These are phyloP conservation scores for Phylloboletellus chloephorus DNA, from an alignment of 1,284 basidiomycete species.

Conservation along the genomic window DNA sequence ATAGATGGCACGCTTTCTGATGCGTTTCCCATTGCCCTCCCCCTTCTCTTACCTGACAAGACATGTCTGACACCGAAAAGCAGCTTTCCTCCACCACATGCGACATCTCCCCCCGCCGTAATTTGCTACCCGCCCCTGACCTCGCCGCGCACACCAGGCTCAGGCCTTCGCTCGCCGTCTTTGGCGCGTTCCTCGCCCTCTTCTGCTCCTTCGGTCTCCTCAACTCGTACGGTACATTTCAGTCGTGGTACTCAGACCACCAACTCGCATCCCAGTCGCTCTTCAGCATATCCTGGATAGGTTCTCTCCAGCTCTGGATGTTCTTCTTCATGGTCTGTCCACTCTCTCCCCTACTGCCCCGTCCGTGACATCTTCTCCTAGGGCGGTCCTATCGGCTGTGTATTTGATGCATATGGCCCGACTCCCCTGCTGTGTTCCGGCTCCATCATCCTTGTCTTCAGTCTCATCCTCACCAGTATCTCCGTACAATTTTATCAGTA, in stretches of 20 bases:
- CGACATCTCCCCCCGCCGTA: slow-evolving; percentile 20
- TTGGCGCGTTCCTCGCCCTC: slow-evolving; percentile 31
- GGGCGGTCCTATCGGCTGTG: slow-evolving; percentile 46
- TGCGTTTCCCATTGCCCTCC: slow-evolving; percentile 8
- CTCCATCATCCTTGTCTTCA: slow-evolving; percentile 37
- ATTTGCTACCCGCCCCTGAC: slow-evolving; percentile 14
- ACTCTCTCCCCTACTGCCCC: slow-evolving; percentile 1
- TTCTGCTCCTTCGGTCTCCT: slow-evolving; percentile 34
- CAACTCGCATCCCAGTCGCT: slow-evolving; percentile 31
- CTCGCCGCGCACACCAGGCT: slow-evolving; percentile 4
- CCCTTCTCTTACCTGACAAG: slow-evolving; percentile 12
- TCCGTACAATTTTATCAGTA: slow-evolving; percentile 54
- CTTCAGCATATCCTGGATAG: slow-evolving; percentile 46
- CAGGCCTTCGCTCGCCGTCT: slow-evolving; percentile 28
- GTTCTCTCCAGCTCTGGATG: slow-evolving; percentile 43
- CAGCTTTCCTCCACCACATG: slow-evolving; percentile 16
- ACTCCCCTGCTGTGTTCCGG: slow-evolving; percentile 42
- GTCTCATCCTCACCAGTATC: slow-evolving; percentile 51
- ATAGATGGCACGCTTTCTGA: slow-evolving; percentile 21
- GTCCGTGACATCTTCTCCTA: slow-evolving; percentile 20
- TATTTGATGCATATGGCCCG: slow-evolving; percentile 51
- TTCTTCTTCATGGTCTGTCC: slow-evolving; percentile 40
- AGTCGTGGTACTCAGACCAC: slow-evolving; percentile 40
- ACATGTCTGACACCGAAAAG: slow-evolving; percentile 30
- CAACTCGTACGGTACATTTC: slow-evolving; percentile 35